Conservation (phyloP, 2,329 filamentous ascomycete species). For the Basipetospora chlamydospora region DNA sequence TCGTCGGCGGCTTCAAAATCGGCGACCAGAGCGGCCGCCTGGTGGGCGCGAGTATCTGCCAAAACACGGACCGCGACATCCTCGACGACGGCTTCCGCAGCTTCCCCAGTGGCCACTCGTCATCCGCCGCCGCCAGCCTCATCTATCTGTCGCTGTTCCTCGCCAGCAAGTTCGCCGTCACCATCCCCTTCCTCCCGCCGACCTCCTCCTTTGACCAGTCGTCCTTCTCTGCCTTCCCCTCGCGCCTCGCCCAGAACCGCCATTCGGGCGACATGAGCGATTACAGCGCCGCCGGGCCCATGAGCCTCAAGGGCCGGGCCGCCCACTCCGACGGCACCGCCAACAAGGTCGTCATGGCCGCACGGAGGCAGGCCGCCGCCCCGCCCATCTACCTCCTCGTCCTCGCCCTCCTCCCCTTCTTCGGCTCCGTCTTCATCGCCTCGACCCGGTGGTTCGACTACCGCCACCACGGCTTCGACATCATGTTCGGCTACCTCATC, state of each 20-base stretch:
- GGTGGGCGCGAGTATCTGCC: constrained; percentile 66
- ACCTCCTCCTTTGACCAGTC: constrained; percentile 21
- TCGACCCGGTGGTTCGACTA: constrained; percentile 78
- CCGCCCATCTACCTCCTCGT: constrained; percentile 69
- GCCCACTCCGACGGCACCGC: constrained; percentile 23
- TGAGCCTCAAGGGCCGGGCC: constrained; percentile 24
- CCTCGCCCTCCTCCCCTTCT: constrained; percentile 56
- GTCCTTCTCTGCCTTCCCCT: constrained; percentile 56
- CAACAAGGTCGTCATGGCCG: constrained; percentile 27
- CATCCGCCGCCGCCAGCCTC: constrained; percentile 62
- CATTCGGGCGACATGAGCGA: constrained; percentile 5
- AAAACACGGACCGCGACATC: constrained; percentile 41
- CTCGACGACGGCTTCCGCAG: constrained; percentile 73
- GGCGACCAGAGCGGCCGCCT: constrained; percentile 30
- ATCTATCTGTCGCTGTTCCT: constrained; percentile 80
- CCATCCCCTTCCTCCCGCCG: constrained; percentile 51
- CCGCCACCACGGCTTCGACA: constrained; percentile 85
- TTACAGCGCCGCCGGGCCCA: constrained; percentile 51
- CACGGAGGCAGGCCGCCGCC: constrained; percentile 62
- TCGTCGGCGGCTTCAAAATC: constrained; percentile 33
- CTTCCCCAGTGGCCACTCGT: constrained; percentile 44
- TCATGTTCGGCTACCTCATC: constrained; percentile 70
- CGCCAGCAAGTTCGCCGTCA: constrained; percentile 66
- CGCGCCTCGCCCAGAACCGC: constrained; percentile 28
- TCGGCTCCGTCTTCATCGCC: constrained; percentile 65